Percentiles rank a stretch among this genome's conserved stretches.
Evolutionary conservation across 768 basidiomycete species (phyloP).

Genomic region (Hebeloma cylindrosporum): DNA sequence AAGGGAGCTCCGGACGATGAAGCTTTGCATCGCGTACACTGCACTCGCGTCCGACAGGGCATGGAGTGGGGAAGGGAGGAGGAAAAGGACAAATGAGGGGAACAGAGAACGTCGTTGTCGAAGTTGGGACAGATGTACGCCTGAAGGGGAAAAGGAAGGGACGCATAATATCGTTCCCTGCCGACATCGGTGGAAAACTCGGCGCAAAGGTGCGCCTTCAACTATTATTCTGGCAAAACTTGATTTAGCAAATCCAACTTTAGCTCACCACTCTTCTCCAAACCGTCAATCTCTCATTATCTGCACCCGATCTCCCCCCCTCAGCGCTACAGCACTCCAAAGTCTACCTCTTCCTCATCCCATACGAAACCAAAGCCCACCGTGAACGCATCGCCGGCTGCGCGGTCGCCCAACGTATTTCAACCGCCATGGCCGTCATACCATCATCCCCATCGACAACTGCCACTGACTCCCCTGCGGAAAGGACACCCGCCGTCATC

Average conservation of each 20-base stretch:
- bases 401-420: slow-evolving; percentile 75
- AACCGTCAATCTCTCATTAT: slow-evolving; percentile 72
- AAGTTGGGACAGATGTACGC: slow-evolving; percentile 53
- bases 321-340: slow-evolving; percentile 63
- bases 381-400: slow-evolving; percentile 84
- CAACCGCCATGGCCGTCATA: slow-evolving; percentile 77
- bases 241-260: too few species aligned
- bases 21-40: slow-evolving; percentile 70
- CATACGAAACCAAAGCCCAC: slow-evolving; percentile 31
- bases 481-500: slow-evolving; percentile 34
- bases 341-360: slow-evolving; percentile 72
- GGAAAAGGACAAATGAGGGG: slow-evolving; percentile 57
- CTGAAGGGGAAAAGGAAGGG: slow-evolving; percentile 63
- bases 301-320: slow-evolving; percentile 65
- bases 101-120: slow-evolving; percentile 38
- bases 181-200: slow-evolving; percentile 64
- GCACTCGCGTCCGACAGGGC: slow-evolving; percentile 70
- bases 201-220: slow-evolving; percentile 72
- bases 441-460: slow-evolving; percentile 23
- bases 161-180: slow-evolving; percentile 68
- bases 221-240: background rate
- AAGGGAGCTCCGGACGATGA: slow-evolving; percentile 81
- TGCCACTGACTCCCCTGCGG: too few species aligned
- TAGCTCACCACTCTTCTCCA: slow-evolving; percentile 39
- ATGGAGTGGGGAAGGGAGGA: slow-evolving; percentile 89